Evolutionary conservation across 2,329 filamentous ascomycete genomes (phyloP), one percentile per base, ranked within the genome.

Genomic region (Chaetomiaceae sp.): DNA sequence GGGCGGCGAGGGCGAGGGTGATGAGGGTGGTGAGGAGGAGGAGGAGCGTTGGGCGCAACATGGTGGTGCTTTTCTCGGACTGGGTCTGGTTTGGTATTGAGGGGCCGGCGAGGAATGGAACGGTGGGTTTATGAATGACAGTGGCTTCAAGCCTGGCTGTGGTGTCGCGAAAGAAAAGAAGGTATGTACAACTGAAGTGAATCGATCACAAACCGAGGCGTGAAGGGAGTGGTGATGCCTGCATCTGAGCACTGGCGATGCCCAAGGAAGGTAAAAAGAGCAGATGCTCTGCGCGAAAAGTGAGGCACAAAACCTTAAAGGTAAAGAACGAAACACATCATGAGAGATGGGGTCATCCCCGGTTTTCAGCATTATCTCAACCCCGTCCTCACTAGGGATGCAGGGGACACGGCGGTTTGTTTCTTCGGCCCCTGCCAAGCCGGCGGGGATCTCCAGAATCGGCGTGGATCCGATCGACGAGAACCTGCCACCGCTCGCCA

Each of bases 11-110:
- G 56, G 67, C 57, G 51, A 69, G 53, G 55, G 67, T 53, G 50
- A 72, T 55, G 50, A 71, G 47, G 49, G 65, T 55, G 42, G 66
- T 56, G 51, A 71, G 46, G 37, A 42, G 36, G 53, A 72, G 53
- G 56, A 34, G 23, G 59, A 53, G 34, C 61, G 61, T 44, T 63
- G 59, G 27, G 63, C 66, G 19, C 58, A 68, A 62, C 68, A 74
- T 74, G 47, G 55, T 64, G 60, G 36, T 7, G 47, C 48, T 39
- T 36, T n/a, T 25, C 34, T 50, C 8, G 14, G 9, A 31, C 27
- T 22, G 31, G 38, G 11, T 14, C 6, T 45, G 6, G 29, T 20
- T 4, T 14, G 23, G 22, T 23, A 34, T 36, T 25, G 23, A 7
- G 15, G 22, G 46, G 22, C 19, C 40, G 15, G 38, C 36, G n/a